Evolutionary conservation across 78 protist species (phyloP), one percentile per base, ranked within the genome.

Genomic region (Isochrysis galbana): DNA sequence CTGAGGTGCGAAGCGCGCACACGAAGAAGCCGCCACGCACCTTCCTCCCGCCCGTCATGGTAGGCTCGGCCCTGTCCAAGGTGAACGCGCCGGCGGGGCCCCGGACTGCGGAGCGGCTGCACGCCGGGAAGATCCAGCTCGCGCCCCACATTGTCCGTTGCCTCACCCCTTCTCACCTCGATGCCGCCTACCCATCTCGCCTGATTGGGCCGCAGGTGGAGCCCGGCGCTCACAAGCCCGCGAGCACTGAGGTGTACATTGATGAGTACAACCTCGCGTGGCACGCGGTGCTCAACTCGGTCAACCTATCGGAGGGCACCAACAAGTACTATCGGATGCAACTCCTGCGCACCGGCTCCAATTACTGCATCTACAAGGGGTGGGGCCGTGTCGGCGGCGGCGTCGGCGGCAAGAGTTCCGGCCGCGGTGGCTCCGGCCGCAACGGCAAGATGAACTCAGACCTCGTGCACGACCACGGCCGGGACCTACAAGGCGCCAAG

Each of bases 261-360:
- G 84, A 77, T 46, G 84, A 77, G 84, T 39, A 77, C 46, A 77
- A 77, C 84, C 84, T 77, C 29, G 84, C 84, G 84, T 77, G n/a
- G 36, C 14, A 77, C 0, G 3, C n/a, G 47, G 32, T 39, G 32
- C 46, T 36, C 84, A 77, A 77, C 84, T 14, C 1, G 23, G 46
- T 39, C 47, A 46, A 77, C 46, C 44, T 77, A 23, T 5, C 34
- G 34, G 23, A 17, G 34, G 84, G 84, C 46, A 32, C 23, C 17
- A 77, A 77, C 84, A 77, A 77, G 84, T 77, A 21, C 84, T 77
- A 77, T 46, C 7, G 22, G 47, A 77, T 77, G 84, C 84, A 77
- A 32, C n/a, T 61, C 36, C 23, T 61, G 74, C 74, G 26, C 7
- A 21, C 23, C 7, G 74, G 74, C 74, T 61, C 74, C n/a, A 17